Percentiles rank a stretch among this genome's conserved stretches.
Conservation (phyloP, 73 alveolate genomes). For the Tetrahymena borealis region DNA sequence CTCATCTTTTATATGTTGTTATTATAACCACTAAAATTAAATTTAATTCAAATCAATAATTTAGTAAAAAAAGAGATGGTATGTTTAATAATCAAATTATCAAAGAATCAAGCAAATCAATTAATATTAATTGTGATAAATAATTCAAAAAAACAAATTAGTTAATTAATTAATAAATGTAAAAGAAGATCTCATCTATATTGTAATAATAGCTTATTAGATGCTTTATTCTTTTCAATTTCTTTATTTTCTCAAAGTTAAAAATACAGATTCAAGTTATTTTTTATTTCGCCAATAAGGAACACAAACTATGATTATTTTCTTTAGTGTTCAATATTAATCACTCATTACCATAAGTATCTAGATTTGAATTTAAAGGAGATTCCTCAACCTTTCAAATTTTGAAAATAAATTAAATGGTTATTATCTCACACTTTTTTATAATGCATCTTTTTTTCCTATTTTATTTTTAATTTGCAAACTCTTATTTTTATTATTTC, state of each 20-base stretch:
- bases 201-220: too few relatives aligned
- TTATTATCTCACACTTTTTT: background rate
- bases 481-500: too few relatives aligned
- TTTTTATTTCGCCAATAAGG: background rate
- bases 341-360: background rate
- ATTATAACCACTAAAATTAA: background rate
- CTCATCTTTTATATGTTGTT: background rate
- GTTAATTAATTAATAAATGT: too few relatives aligned
- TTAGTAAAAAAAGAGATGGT: background rate
- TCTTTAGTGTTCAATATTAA: background rate
- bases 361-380: background rate
- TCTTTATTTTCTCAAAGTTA: too few relatives aligned
- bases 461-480: too few relatives aligned
- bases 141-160: background rate
- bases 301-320: background rate
- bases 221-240: too few relatives aligned
- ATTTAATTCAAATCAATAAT: background rate
- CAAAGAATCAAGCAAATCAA: background rate
- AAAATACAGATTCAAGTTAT: background rate
- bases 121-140: background rate
- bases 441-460: too few relatives aligned
- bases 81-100: background rate
- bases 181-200: too few relatives aligned
- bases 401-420: background rate
- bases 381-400: background rate